Evolutionary conservation across 805 yeast genomes (phyloP), one percentile per base, ranked within the genome.

Genomic region (Kuraishia floccosa): DNA sequence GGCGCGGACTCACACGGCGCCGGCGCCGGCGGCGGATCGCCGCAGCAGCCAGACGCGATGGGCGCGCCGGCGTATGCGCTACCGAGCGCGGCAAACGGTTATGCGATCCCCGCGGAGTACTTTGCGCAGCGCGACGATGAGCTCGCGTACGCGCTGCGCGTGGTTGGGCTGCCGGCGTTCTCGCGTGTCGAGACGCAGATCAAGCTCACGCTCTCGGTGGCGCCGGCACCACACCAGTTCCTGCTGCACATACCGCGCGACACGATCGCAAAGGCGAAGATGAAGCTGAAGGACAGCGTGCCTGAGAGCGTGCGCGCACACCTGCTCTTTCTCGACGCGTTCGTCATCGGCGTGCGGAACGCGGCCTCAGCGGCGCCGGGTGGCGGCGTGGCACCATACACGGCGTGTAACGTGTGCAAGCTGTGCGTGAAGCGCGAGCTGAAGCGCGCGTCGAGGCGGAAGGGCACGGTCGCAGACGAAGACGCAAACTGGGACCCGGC

Each of bases 121-220:
- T 40, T 42, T 9, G 28, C 38, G 12, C 22, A 25, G 4, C 34
- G 33, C 17, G 42, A 47, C 24, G 30, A 22, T 27, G 41, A 48
- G 4, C 54, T 67, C 31, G 72, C 72, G 1, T 75, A 69, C 48
- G 57, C 63, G 32, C 40, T 81, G 32, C 50, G 56, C 17, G 58
- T 89, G 1, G 52, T 63, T 6, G 79, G 76, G 31, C 60, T 89
- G 27, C 96, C 96, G 2, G 57, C 70, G 4, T 76, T 74, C 41
- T 84, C 96, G 9, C 71, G 98, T 40, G 98, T 89, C 5, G 98
- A 89, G 55, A 89, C 96, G 11, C 98, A 91, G 57, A 84, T 91
- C 49, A 87, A 85, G 51, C 58, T 93, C 26, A 65, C 68, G 27
- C 55, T 89, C 14, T 50, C 66, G 6, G 59, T 89, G 27, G 65